Base-by-base conservation (phyloP, 805 yeast genomes). In the Pichia cabralensis region DNA sequence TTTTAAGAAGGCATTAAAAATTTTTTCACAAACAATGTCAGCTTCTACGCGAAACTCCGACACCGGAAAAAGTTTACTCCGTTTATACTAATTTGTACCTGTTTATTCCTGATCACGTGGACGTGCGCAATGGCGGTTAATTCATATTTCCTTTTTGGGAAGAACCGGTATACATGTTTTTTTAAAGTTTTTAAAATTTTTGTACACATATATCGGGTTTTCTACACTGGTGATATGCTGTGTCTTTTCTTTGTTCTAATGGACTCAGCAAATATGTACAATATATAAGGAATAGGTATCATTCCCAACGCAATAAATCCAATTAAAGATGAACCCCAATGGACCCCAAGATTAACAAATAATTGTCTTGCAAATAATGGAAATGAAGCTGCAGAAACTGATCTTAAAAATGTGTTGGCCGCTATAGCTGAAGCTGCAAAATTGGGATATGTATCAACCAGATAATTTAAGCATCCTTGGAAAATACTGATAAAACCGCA, bases 261-360 rank as follows among this genome's bases (percentile, higher is more conserved):
- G 14, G 26, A 19, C 44, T 73, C 78, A 8, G 85, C 86, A 35
- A 69, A 64, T 30, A 62, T 56, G 34, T 61, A 62, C 22, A 80
- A 73, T 37, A 71, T 65, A 13, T 74, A 48, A 3, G 86, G 85
- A 60, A 72, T 73, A 2, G 88, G 85, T 10, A 77, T 55, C 34
- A 78, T 58, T 1, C 65, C 65, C n/a, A 76, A 39, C 7, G 70
- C 77, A 35, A 78, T 54, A 30, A 76, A 60, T 0, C 71, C 85
- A 52, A 76, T 72, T 44, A 79, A 50, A 0, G 82, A 69, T 47
- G 73, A 70, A 23, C 83, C 82, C 85, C 85, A 79, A 7, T 82
- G 82, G 45, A 76, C 76, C 12, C 78, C 78, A 31, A 80, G 50
- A 18, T 37, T 36, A 7, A 40, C 53, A 50, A 74, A 80, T 77